Evolutionary conservation across 495 filamentous ascomycete genomes (phyloP), one percentile per base, ranked within the genome.

Genomic region (Neurospora sp.): DNA sequence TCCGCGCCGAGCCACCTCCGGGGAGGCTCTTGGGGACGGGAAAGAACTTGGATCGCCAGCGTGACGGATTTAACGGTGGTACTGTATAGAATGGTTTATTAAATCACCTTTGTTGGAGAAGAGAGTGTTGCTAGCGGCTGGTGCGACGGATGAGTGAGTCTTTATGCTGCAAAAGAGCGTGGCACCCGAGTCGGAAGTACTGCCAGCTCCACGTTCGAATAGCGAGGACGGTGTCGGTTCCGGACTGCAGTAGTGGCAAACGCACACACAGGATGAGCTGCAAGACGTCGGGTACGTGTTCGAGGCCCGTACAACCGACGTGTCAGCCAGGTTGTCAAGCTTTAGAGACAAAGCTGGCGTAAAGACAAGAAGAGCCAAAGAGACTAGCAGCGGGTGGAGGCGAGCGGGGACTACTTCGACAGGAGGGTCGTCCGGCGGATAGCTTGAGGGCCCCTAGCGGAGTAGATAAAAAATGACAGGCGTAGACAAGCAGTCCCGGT

Each of bases 21-120:
- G 74, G 76, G 72, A 72, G 76, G 71, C 68, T 77, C 76, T 72
- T 74, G 74, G 72, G 75, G 70, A 72, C 74, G 72, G 68, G 71
- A n/a, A 70, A 76, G 68, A 68, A 76, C 71, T 77, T 78, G 75
- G 79, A 80, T 76, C 75, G 80, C 80, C 80, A 81, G 74, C 40
- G 68, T 79, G 76, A 75, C 70, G 59, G 74, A 69, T 73, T 76
- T 69, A 72, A 73, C 41, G 40, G 40, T 40, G 53, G 53, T 37
- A 65, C 53, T 65, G 53, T 65, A 37, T 65, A 65, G 27, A 65
- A 65, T 65, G 53, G 53, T 35, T 65, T 65, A 35, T 65, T 35
- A 65, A 65, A 9, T 69, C 40, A 38, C 40, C 40, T 74, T 59
- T 70, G 74, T 45, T 69, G 44, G 40, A 31, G 71, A 61, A 53